Evolutionary conservation across 2,329 filamentous ascomycete species (phyloP), one percentile per base, ranked within the genome.

Genomic region (Sarocladium strictum): DNA sequence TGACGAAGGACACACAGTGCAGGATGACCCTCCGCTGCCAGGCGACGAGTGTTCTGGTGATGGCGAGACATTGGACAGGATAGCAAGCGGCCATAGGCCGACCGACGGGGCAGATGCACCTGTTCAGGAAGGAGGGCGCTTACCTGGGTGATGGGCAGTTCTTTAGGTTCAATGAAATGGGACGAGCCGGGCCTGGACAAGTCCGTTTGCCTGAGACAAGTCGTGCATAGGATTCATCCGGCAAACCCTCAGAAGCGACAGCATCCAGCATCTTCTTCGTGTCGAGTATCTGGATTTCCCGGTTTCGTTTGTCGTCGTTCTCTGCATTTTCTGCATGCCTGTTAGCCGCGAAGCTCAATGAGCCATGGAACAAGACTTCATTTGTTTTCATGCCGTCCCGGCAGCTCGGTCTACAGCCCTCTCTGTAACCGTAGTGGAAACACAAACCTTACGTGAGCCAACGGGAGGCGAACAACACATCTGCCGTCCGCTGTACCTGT

Each of bases 1-100:
- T 1, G 79, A 83, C 59, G 63, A 70, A 37, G 68, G 64, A 17
- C 66, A 67, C 55, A 59, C 64, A 27, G 63, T 65, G 57, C 63
- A 63, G 51, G 69, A 71, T 52, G 66, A 70, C 32, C 69, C 69
- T 9, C 59, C 66, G 7, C 15, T 35, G 24, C 47, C 47, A 3
- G 19, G 29, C n/a, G n/a, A 51, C 3, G 24, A 32, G 27, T 33
- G 27, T 23, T 9, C 7, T 11, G 47, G 27, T 51, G 29, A 33
- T 5, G 27, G 17, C 21, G 29, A 51, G 26, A 23, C 47, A 33
- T 51, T 35, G 47, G 12, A 4, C 9, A 51, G 47, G 10, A 33
- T 33, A 33, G 9, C 47, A n/a, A 32, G 47, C 24, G 29, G n/a
- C 47, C 33, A 51, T 14, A 21, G 17, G 12, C 21, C 43, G 23